Conservation (phyloP, 768 basidiomycete species). For the Dacryopinax primogenitus region DNA sequence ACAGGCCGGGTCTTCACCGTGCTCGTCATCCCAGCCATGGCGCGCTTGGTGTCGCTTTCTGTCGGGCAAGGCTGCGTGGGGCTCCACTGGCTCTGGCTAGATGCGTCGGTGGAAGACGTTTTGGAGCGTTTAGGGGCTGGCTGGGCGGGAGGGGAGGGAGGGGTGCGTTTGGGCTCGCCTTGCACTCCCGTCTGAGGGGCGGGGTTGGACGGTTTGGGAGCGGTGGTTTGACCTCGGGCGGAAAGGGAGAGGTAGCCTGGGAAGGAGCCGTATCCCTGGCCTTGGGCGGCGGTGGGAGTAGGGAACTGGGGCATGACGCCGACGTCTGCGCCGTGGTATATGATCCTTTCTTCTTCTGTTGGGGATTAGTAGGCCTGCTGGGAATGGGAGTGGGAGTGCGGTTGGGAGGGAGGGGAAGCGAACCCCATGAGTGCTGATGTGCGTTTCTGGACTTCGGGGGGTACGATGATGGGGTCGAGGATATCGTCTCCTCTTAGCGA, state of each 20-base stretch:
- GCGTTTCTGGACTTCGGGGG: background rate
- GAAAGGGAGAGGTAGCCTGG: background rate
- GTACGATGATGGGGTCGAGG: background rate
- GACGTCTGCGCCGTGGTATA: background rate
- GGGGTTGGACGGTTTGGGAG: too few species aligned
- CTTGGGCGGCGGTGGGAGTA: background rate
- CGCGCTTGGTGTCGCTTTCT: background rate
- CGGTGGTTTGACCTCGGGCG: background rate
- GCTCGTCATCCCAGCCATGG: conserved; percentile 1
- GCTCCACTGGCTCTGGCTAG: background rate
- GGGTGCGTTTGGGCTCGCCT: background rate
- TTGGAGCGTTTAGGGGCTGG: background rate
- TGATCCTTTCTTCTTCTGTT: background rate
- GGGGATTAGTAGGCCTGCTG: background rate
- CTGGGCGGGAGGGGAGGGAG: background rate
- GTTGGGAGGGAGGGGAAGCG: background rate
- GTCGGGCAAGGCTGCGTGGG: too few species aligned
- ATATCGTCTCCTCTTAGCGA: background rate
- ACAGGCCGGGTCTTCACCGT: conserved; percentile 1
- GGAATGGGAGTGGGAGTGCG: background rate
- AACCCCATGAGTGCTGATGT: background rate
- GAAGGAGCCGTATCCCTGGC: background rate
- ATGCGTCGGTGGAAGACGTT: background rate
- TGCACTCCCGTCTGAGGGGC: background rate
- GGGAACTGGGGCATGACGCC: conserved; percentile 7